Base-by-base conservation (phyloP, 2,329 filamentous ascomycete species). In the Cadophora luteo-olivacea region DNA sequence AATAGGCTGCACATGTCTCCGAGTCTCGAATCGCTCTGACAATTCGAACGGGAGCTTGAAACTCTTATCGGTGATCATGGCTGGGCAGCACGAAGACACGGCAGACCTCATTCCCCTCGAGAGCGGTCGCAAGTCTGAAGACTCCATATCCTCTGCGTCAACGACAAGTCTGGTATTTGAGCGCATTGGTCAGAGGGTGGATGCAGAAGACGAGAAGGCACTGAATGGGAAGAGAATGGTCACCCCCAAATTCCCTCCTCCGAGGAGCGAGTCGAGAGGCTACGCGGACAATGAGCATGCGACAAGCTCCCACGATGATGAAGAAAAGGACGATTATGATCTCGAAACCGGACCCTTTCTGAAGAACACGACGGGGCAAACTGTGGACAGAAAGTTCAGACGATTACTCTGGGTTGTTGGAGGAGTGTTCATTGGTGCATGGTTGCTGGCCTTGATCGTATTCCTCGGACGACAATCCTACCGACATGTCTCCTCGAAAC, bases 131-230 rank as follows among this genome's bases (percentile, higher is more conserved):
- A 58, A 68, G 66, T 79, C 77, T 2, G 70, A 74, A 58, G 77
- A 78, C 32, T 93, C 92, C 3, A 79, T 87, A 57, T 92, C 91
- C n/a, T 91, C 91, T 51, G 89, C 89, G n/a, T 96, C 92, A 41
- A 95, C 92, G 12, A 94, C 91, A 4, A 95, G 92, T 74, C 84
- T 96, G 16, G 88, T 96, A 65, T 92, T 96, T 77, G 92, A 96
- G 73, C 88, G 91, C 71, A 85, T 95, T 72, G 86, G 87, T 75
- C 89, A 92, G 77, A 72, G 73, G 29, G 72, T 67, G 25, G 71
- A 72, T 32, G 72, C 71, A 32, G 68, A 68, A 19, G 70, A 71
- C 45, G 69, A 70, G 62, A 70, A 68, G 41, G 49, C 65, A 22
- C 41, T 67, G 66, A 75, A 74, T 61, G 66, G 70, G 32, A 68